Evolutionary conservation across 441 rosid species (phyloP).

Genomic region (Bruguiera hainesii): DNA sequence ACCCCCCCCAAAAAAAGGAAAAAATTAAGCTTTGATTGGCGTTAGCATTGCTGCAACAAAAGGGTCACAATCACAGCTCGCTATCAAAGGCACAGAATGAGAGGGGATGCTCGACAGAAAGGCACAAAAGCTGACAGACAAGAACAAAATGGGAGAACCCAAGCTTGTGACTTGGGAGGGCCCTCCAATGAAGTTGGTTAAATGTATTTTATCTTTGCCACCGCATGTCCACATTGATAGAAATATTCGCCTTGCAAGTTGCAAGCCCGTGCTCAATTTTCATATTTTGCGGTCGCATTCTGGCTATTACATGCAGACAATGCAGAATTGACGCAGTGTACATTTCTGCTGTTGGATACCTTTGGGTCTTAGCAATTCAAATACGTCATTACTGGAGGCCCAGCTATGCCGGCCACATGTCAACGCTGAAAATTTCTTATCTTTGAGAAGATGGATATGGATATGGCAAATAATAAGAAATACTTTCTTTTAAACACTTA

Average conservation of each 20-base stretch:
- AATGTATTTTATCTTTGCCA: background rate
- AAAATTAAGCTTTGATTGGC: no score
- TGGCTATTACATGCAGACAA: background rate
- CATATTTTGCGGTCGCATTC: background rate
- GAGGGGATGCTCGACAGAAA: background rate
- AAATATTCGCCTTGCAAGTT: conserved; percentile 8
- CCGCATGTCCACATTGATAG: background rate
- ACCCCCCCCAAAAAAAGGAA: no score
- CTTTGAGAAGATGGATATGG: conserved; percentile 13
- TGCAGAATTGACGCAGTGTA: background rate
- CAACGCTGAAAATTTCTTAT: conserved; percentile 4
- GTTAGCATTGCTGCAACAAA: background rate
- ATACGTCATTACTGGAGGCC: no score
- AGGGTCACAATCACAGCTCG: no score
- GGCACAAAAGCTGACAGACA: background rate
- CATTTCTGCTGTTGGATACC: background rate
- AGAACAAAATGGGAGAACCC: background rate
- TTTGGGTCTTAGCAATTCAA: no score
- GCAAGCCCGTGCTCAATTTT: background rate
- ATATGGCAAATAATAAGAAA: conserved; percentile 14
- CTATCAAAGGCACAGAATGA: background rate
- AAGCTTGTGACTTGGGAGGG: no score
- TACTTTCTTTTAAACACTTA: background rate
- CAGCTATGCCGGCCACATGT: background rate
- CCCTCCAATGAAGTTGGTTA: no score